These are phyloP conservation scores for Chlorella ohadii DNA, from an alignment of 139 green algal species.

Conservation along the genomic window DNA sequence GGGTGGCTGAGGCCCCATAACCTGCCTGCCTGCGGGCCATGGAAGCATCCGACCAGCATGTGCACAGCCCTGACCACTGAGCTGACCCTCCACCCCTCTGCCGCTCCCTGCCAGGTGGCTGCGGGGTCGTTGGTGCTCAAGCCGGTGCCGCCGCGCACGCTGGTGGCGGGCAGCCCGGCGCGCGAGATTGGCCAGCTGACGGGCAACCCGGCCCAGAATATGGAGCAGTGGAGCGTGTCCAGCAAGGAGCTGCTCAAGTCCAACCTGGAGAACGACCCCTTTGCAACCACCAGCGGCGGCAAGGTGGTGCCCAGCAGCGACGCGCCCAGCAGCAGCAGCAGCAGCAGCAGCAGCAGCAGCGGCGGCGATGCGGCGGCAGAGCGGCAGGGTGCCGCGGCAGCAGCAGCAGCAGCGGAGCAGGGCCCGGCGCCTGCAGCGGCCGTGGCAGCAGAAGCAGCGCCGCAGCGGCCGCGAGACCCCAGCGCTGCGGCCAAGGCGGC, in stretches of 20 bases:
- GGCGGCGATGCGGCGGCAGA: neutral
- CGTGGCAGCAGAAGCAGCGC: neutral
- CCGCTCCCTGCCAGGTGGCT: constrained; percentile 56
- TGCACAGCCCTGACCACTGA: neutral
- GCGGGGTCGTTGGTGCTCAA: constrained; percentile 92
- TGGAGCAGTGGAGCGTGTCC: constrained; percentile 45
- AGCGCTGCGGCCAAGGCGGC: neutral
- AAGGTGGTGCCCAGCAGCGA: neutral
- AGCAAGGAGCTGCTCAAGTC: constrained; percentile 13
- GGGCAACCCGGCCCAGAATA: constrained; percentile 43
- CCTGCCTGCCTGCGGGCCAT: no score
- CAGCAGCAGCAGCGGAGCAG: neutral
- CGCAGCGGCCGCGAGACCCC: neutral
- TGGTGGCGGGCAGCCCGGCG: constrained; percentile 91
- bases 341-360: neutral
- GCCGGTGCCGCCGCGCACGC: constrained; percentile 75
- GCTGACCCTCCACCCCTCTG: neutral
- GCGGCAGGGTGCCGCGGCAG: neutral
- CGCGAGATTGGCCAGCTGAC: constrained; percentile 73
- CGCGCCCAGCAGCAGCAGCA: neutral
- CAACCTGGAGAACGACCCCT: constrained; percentile 15
- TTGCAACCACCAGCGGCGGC: constrained; percentile 13
- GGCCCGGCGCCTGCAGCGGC: neutral
- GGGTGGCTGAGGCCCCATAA: no score
- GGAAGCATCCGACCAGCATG: no score